Evolutionary conservation across 345 rosid species (phyloP).

Genomic region (Gossypium rotundifolium): DNA sequence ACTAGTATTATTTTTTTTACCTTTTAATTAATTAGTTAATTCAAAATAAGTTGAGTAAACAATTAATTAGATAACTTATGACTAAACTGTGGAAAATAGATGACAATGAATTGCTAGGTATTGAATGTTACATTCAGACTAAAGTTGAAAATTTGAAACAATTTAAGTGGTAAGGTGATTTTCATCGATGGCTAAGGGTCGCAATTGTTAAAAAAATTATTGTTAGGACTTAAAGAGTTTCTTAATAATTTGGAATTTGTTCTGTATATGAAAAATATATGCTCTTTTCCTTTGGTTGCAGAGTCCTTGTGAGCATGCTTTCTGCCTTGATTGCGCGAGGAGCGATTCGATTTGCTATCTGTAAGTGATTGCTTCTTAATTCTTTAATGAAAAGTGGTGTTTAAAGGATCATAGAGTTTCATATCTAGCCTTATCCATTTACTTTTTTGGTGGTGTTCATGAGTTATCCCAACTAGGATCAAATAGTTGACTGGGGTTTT

Average conservation of each 20-base stretch:
- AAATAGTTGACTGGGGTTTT: neutral
- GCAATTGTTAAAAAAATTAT: neutral
- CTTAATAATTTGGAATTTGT: neutral
- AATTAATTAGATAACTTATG: neutral
- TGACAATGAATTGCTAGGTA: neutral
- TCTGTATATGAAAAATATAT: neutral
- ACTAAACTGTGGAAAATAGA: neutral
- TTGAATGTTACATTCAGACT: neutral
- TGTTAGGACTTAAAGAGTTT: neutral
- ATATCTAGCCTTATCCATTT: neutral
- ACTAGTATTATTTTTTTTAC: neutral
- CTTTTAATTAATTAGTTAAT: neutral
- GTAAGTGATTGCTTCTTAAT: constrained; percentile 38
- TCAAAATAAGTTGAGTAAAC: too few relatives aligned
- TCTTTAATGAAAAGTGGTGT: neutral
- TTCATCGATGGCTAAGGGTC: neutral
- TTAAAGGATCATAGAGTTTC: neutral
- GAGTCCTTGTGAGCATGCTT: constrained; percentile 97
- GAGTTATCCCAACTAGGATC: neutral
- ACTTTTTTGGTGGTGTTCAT: neutral
- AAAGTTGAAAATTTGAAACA: neutral
- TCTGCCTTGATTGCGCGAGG: constrained; percentile 92
- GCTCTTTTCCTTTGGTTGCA: constrained; percentile 23
- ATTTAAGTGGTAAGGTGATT: neutral
- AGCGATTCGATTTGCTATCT: constrained; percentile 94